Percentiles rank a stretch among this genome's conserved stretches.
These are phyloP conservation scores for Lindgomyces ingoldianus DNA, from an alignment of 495 filamentous ascomycete genomes.

Conservation along the genomic window DNA sequence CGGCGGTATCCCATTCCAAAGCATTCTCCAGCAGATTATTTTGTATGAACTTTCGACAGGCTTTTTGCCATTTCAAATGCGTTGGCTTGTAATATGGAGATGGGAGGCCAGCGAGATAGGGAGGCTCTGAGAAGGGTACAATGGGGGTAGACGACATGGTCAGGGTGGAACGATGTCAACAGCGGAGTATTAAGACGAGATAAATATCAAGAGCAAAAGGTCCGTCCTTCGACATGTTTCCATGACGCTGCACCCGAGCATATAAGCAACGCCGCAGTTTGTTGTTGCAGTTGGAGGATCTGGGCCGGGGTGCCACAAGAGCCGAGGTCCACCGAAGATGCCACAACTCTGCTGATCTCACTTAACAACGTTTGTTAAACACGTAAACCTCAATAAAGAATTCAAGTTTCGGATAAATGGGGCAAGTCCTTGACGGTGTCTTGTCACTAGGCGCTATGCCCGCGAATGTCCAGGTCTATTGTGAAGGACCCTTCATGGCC, in stretches of 20 bases:
- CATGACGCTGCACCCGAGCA: slow-evolving; percentile 1
- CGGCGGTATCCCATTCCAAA: slow-evolving; percentile 66
- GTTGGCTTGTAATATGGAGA: slow-evolving; percentile 67
- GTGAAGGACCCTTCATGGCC: too few relatives aligned
- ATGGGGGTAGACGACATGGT: slow-evolving; percentile 28
- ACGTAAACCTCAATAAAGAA: too few relatives aligned
- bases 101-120: slow-evolving; percentile 68
- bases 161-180: background rate
- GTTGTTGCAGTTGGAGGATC: background rate
- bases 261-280: slow-evolving; percentile 2
- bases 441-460: too few relatives aligned
- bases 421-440: too few relatives aligned
- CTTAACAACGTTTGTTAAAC: too few relatives aligned
- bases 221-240: background rate
- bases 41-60: slow-evolving; percentile 63
- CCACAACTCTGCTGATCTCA: too few relatives aligned
- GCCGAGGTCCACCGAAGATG: background rate
- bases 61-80: slow-evolving; percentile 67
- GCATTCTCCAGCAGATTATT: slow-evolving; percentile 62
- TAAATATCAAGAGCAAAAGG: background rate
- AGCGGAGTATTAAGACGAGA: background rate
- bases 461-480: too few relatives aligned
- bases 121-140: slow-evolving; percentile 73
- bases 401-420: too few relatives aligned
- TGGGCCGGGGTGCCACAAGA: background rate